Evolutionary conservation across 2,329 filamentous ascomycete genomes (phyloP).

Genomic region (Paracorniculantispora psalliotae): DNA sequence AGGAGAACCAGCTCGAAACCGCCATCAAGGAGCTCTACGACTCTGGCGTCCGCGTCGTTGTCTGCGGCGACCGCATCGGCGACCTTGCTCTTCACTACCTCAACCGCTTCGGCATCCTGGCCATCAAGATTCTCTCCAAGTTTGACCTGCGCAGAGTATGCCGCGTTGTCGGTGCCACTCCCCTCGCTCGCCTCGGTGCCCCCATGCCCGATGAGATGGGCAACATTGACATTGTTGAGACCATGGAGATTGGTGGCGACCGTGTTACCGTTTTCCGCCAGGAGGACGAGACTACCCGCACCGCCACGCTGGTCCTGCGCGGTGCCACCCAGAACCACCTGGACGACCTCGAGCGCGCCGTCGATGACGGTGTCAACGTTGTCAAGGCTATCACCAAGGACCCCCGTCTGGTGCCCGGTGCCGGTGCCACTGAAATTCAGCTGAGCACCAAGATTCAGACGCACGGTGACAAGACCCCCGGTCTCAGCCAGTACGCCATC

Average conservation of each 20-base stretch:
- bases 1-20: constrained; percentile 86
- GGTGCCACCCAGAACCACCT: constrained; percentile 98
- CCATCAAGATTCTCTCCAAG: constrained; percentile 96
- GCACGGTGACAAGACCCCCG: constrained; percentile 86
- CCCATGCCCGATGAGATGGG: constrained; percentile 99
- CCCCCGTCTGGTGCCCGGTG: constrained; percentile 83
- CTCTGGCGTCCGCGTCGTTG: constrained; percentile 83
- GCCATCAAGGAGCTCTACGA: constrained; percentile 95
- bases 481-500: constrained; percentile 92
- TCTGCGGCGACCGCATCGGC: constrained; percentile 89
- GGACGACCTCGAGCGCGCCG: constrained; percentile 92
- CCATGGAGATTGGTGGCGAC: constrained; percentile 94
- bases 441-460: constrained; percentile 87
- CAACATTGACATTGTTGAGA: constrained; percentile 89
- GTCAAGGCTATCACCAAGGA: constrained; percentile 98
- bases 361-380: constrained; percentile 97
- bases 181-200: constrained; percentile 89
- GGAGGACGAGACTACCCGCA: constrained; percentile 87
- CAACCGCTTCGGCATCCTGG: constrained; percentile 91
- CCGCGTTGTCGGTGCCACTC: constrained; percentile 92
- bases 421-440: constrained; percentile 91
- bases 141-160: constrained; percentile 94
- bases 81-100: constrained; percentile 97
- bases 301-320: constrained; percentile 87
- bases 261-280: constrained; percentile 97